Evolutionary conservation across 352 stramenopile genomes (phyloP), one percentile per base, ranked within the genome.

Genomic region (Phytophthora fragariaefolia): DNA sequence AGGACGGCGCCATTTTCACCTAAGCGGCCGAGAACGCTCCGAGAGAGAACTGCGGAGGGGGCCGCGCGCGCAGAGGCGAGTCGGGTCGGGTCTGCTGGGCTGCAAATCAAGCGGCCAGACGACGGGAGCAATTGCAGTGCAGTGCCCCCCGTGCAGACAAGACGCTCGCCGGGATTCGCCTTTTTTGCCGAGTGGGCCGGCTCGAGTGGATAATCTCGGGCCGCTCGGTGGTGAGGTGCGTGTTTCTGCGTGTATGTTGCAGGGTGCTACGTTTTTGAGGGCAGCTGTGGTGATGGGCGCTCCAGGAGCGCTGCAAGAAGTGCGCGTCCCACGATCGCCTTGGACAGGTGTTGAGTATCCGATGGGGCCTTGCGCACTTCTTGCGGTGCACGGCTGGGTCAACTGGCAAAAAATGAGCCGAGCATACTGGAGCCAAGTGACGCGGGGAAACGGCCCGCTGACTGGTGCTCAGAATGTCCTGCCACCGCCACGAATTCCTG

Each of bases 1-100:
- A 89, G 58, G 80, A 86, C 58, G 80, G 77, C 68, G 80, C 64
- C 80, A 89, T 89, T 26, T 30, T 69, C 30, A 28, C 48, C 61
- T 68, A 66, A 63, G 51, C 46, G 54, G 53, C 48, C 36, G 53
- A 50, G 53, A 76, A 70, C 65, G 52, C 49, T 73, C 40, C 40
- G 66, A 59, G 58, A 69, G 53, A 51, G 27, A 53, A 69, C 45
- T 58, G 51, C 26, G 66, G 47, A 53, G 43, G 40, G 40, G 57
- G 15, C 32, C 30, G 17, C 15, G 55, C 67, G 45, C 66, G 62
- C 53, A 65, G 60, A 73, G 55, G 57, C 38, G 54, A 61, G 56
- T 60, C 30, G 30, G 15, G 30, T 38, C 30, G 12, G 30, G 9
- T 8, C 30, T 13, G 30, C 30, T 38, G 30, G 30, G 9, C 57